These are phyloP conservation scores for Ganoderma sp. DNA, from an alignment of 1,284 basidiomycete species.

Conservation along the genomic window DNA sequence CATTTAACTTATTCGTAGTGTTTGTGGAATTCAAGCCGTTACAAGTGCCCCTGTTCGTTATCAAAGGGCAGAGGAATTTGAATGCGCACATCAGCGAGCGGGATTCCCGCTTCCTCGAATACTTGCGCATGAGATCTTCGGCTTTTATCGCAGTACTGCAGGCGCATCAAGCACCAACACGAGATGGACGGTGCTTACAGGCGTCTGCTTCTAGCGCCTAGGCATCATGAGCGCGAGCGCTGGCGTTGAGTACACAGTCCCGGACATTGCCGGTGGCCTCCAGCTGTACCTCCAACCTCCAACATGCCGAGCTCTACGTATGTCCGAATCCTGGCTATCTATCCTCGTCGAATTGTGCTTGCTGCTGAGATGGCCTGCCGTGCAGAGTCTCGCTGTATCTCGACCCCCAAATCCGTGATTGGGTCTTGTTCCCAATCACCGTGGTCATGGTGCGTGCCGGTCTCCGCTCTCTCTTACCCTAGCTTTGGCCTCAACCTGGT, in stretches of 20 bases:
- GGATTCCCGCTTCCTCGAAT: too few species aligned
- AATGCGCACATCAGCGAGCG: not conserved
- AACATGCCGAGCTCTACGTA: constrained; percentile 42
- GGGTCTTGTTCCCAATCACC: constrained; percentile 97
- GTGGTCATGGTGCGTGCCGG: constrained; percentile 84
- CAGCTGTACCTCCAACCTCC: constrained; percentile 22
- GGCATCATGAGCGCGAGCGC: not conserved
- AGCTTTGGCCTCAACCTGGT: not conserved
- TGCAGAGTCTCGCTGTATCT: constrained; percentile 80
- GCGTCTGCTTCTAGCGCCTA: too few species aligned
- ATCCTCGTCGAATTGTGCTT: not conserved
- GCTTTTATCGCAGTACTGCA: too few species aligned
- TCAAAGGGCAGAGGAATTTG: not conserved
- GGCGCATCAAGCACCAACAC: too few species aligned
- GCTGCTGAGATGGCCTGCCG: not conserved
- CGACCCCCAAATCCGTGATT: constrained; percentile 92
- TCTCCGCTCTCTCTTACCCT: not conserved
- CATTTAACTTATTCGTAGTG: not conserved
- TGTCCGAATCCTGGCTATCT: constrained; percentile 18
- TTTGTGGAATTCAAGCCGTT: not conserved
- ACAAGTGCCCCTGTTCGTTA: not conserved
- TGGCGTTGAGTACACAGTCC: not conserved
- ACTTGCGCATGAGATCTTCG: too few species aligned
- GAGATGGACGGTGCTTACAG: too few species aligned
- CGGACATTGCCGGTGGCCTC: constrained; percentile 14